Evolutionary conservation across 176 grass and related monocot genomes (phyloP).

Genomic region (Lolium multiflorum): DNA sequence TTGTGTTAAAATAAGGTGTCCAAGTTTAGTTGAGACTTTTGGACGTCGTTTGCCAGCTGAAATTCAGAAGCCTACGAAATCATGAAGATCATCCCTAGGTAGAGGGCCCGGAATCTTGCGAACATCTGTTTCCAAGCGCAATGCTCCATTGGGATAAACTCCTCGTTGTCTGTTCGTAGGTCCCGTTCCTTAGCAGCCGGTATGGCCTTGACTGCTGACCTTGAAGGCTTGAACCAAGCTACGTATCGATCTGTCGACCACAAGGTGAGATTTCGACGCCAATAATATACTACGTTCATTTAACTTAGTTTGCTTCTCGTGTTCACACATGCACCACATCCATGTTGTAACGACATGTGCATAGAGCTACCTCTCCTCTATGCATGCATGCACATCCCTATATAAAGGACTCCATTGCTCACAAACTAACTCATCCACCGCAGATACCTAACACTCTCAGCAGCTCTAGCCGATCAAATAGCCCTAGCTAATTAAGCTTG

Average conservation of each 20-base stretch:
- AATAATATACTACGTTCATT: background rate
- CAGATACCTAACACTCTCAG: background rate
- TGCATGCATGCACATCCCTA: background rate
- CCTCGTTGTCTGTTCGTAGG: background rate
- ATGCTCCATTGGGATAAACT: background rate
- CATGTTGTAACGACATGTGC: background rate
- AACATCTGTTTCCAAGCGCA: conserved; percentile 8
- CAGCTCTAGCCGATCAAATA: background rate
- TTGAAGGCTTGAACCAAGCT: background rate
- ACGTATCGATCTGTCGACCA: background rate
- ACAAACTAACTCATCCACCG: background rate
- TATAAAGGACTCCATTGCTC: conserved; percentile 33
- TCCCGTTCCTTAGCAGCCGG: conserved; percentile 21
- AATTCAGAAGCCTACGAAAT: background rate
- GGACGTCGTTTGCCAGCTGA: too few species aligned
- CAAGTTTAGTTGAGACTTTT: too few species aligned
- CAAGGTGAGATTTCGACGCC: background rate
- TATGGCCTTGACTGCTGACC: background rate
- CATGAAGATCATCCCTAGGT: background rate
- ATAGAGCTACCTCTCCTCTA: background rate
- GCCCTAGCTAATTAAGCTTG: background rate
- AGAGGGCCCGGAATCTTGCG: background rate
- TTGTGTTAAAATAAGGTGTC: too few species aligned
- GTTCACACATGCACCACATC: background rate
- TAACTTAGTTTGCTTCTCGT: background rate